Conservation (phyloP, 208 protist species). For the Crithidia bombi region DNA sequence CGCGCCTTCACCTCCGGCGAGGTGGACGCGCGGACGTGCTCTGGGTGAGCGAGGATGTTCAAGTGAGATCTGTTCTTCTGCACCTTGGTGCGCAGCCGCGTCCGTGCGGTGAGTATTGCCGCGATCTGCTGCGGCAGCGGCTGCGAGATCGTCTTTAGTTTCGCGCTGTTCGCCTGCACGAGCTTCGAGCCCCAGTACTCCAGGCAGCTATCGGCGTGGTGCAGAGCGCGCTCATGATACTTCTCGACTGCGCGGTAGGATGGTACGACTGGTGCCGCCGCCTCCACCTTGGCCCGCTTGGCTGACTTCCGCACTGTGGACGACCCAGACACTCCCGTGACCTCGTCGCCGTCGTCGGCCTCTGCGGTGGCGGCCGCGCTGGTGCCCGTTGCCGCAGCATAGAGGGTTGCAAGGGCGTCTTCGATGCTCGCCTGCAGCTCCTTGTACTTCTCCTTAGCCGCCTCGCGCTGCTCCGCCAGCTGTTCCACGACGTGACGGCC, state of each 20-base stretch:
- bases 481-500: slow-evolving; percentile 24
- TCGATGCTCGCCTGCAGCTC: slow-evolving; percentile 42
- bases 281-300: slow-evolving; percentile 19
- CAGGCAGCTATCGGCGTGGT: slow-evolving; percentile 52
- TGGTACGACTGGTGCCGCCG: background rate
- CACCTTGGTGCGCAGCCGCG: slow-evolving; percentile 64
- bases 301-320: background rate
- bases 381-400: slow-evolving; percentile 18
- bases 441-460: slow-evolving; percentile 29
- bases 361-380: background rate
- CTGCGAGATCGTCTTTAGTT: slow-evolving; percentile 74
- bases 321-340: background rate
- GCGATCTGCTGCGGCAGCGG: slow-evolving; percentile 79
- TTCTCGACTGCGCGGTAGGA: slow-evolving; percentile 27
- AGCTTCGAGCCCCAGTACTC: slow-evolving; percentile 83
- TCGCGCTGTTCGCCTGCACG: slow-evolving; percentile 56
- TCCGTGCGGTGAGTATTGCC: slow-evolving; percentile 62
- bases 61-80: slow-evolving; percentile 80
- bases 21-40: slow-evolving; percentile 49
- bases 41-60: slow-evolving; percentile 70
- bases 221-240: slow-evolving; percentile 55
- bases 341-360: background rate
- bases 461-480: slow-evolving; percentile 26
- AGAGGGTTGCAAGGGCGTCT: slow-evolving; percentile 31
- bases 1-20: slow-evolving; percentile 45